Evolutionary conservation across 805 yeast genomes (phyloP).

Genomic region (Jamesozyma lodderae): DNA sequence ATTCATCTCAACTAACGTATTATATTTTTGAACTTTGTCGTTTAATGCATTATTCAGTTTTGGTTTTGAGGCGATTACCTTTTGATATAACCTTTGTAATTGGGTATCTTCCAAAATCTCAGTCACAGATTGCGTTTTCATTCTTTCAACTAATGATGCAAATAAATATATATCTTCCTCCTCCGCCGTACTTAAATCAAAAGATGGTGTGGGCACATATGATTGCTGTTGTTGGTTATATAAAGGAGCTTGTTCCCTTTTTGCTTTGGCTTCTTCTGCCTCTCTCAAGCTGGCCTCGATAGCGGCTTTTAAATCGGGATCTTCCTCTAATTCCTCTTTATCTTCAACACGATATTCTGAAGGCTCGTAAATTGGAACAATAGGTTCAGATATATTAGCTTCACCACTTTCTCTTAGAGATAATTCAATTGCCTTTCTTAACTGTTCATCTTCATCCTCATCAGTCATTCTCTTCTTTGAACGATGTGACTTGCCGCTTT

Average conservation of each 20-base stretch:
- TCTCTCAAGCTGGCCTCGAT: slow-evolving; percentile 85
- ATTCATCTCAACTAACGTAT: slow-evolving; percentile 60
- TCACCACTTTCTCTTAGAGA: slow-evolving; percentile 50
- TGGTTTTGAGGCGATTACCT: slow-evolving; percentile 55
- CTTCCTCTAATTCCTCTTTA: slow-evolving; percentile 68
- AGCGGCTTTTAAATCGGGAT: slow-evolving; percentile 87
- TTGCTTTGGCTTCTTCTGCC: slow-evolving; percentile 36
- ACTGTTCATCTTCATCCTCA: slow-evolving; percentile 67
- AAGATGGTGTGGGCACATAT: slow-evolving; percentile 4
- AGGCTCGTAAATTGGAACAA: slow-evolving; percentile 23
- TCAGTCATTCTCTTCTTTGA: slow-evolving; percentile 26
- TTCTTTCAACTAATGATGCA: slow-evolving; percentile 52
- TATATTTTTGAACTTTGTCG: slow-evolving; percentile 52
- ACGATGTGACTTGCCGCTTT: slow-evolving; percentile 6
- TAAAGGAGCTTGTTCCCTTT: slow-evolving; percentile 17
- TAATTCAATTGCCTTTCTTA: slow-evolving; percentile 67
- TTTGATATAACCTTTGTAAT: slow-evolving; percentile 39
- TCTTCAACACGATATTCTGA: slow-evolving; percentile 7
- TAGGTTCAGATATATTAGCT: slow-evolving; percentile 13
- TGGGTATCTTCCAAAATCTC: slow-evolving; percentile 30
- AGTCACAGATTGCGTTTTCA: slow-evolving; percentile 38
- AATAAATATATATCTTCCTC: slow-evolving; percentile 63
- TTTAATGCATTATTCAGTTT: slow-evolving; percentile 54
- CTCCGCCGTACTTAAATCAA: slow-evolving; percentile 47
- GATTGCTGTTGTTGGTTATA: slow-evolving; percentile 6